Base-by-base conservation (phyloP, 768 basidiomycete genomes). In the Termitomyces sp. region DNA sequence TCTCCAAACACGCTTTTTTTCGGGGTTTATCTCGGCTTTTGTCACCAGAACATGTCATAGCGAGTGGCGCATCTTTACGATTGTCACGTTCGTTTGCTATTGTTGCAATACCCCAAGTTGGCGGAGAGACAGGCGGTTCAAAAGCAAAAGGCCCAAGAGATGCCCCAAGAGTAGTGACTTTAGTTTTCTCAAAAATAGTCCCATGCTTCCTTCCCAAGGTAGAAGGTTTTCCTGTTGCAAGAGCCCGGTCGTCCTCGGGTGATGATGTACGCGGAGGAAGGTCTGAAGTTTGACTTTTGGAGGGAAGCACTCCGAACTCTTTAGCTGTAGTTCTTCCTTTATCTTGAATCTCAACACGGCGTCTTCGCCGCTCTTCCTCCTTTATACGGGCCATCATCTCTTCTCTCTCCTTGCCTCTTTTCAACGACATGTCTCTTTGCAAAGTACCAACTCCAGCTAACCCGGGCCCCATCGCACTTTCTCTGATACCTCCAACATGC, bases 121-220 rank as follows among this genome's bases (percentile, higher is more conserved):
- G 73, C 3, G 82, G 77, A 18, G 85, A 81, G 2, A 85, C 82
- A 0, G 86, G 78, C 20, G 85, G 84, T 63, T 90, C 88, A 63
- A 90, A 90, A 5, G 81, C 71, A 64, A 90, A 89, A 29, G 79
- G 73, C 9, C 81, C 82, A 67, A 87, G 87, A 0, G 82, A 78
- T 5, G 72, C 68, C 28, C 77, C 72, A 10, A 71, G 62, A 7
- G 72, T 67, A 4, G 73, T 62, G 24, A 76, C 58, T 39, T 74
- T 69, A 8, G 71, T 63, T 34, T 73, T 67, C 0, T 73, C 63
- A 46, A 69, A 65, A 44, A 63, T 68, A 70, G 70, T 77, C 45
- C 80, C 78, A 26, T 77, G 76, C 16, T 77, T 78, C 60, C 80
- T 77, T n/a, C 87, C 81, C 73, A 80, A 77, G 63, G 85, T 87